A percentile compares a stretch with the other conserved stretches of the same genome.
Conservation (phyloP, 805 yeast species). For the Yarrowia alimentaria region DNA sequence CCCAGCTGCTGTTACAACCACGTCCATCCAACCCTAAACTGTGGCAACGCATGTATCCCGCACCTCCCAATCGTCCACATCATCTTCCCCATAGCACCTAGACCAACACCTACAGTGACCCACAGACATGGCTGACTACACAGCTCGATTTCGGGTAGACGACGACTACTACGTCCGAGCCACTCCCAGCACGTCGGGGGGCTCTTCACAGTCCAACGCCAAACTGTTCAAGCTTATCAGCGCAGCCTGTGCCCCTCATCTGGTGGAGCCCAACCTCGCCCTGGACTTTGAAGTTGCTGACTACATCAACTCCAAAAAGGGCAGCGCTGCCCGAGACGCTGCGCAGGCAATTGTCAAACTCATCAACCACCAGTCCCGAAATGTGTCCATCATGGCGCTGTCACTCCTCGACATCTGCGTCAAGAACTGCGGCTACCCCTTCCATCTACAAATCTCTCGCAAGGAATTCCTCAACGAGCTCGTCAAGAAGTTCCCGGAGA, state of each 20-base stretch:
- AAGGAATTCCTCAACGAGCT: constrained; percentile 92
- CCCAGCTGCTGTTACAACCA: too few relatives aligned
- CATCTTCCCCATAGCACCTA: background rate
- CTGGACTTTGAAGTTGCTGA: constrained; percentile 92
- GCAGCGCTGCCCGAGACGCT: constrained; percentile 87
- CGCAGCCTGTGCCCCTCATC: constrained; percentile 80
- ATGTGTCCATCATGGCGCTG: constrained; percentile 79
- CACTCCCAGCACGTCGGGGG: constrained; percentile 1
- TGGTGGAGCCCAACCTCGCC: constrained; percentile 82
- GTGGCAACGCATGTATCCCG: constrained; percentile 26
- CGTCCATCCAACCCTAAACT: constrained; percentile 23
- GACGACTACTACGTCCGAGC: constrained; percentile 25
- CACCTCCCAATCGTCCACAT: constrained; percentile 27
- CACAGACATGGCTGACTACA: constrained; percentile 15
- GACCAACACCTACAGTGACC: background rate
- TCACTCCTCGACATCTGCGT: constrained; percentile 79
- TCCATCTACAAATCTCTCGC: constrained; percentile 90
- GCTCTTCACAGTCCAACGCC: constrained; percentile 23
- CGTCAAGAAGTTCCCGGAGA: constrained; percentile 90
- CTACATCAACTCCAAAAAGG: constrained; percentile 87
- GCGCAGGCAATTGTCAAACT: constrained; percentile 79
- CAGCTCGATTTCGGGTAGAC: constrained; percentile 23
- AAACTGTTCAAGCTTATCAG: constrained; percentile 26
- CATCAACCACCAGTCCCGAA: constrained; percentile 79
- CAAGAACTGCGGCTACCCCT: constrained; percentile 96